These are phyloP conservation scores for Microsporum ferrugineum DNA, from an alignment of 2,329 filamentous ascomycete species.

Conservation along the genomic window DNA sequence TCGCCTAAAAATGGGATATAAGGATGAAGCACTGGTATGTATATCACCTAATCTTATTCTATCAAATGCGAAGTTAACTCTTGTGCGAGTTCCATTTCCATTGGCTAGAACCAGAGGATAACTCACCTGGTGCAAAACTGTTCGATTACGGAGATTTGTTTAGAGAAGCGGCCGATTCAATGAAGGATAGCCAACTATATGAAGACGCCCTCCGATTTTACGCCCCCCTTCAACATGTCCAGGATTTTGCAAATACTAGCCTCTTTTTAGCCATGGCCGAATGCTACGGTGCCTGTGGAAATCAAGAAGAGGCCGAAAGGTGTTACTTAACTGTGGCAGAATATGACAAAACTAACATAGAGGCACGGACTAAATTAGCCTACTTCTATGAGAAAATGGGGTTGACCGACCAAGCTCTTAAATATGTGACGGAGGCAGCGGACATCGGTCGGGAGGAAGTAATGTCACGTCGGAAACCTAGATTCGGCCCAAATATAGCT, in stretches of 20 bases:
- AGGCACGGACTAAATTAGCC: constrained; percentile 66
- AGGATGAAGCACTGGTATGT: constrained; percentile 62
- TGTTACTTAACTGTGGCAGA: constrained; percentile 66
- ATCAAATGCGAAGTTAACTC: not conserved
- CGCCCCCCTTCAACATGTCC: constrained; percentile 38
- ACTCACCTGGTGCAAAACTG: constrained; percentile 40
- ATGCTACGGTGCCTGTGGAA: constrained; percentile 56
- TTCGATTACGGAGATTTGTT: constrained; percentile 68
- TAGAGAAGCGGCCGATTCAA: constrained; percentile 53
- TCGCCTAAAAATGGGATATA: constrained; percentile 56
- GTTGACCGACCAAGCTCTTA: constrained; percentile 63
- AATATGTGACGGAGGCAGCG: constrained; percentile 64
- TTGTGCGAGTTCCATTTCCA: constrained; percentile 50
- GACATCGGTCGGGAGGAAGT: constrained; percentile 43
- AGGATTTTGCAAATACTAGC: constrained; percentile 38
- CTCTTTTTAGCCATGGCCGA: constrained; percentile 41
- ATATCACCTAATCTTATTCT: not conserved
- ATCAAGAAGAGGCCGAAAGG: constrained; percentile 60
- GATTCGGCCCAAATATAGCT: constrained; percentile 24
- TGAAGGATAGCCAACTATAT: constrained; percentile 42
- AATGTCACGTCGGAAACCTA: constrained; percentile 24
- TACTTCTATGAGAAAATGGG: constrained; percentile 71
- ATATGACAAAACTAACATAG: constrained; percentile 58
- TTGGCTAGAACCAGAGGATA: constrained; percentile 56
- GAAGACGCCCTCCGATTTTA: constrained; percentile 50